phyloP scores from a whole-genome alignment of 83 land plant species.

The Diphasiastrum complanatum region DNA sequence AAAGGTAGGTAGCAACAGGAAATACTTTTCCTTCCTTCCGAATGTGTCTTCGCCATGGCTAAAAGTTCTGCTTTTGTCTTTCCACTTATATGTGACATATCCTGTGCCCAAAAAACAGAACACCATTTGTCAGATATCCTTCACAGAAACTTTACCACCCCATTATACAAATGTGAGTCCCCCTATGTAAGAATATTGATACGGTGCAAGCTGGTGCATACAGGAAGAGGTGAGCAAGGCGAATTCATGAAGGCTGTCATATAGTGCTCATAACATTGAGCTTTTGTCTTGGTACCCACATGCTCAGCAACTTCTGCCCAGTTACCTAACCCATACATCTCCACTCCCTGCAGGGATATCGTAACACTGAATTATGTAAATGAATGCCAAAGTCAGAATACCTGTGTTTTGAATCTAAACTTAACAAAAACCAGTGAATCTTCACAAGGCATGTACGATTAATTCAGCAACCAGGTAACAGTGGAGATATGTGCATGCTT shows the following conservation, averaged over 20 bases:
- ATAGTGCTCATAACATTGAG: slow-evolving; percentile 78
- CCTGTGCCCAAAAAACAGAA: slow-evolving; percentile 42
- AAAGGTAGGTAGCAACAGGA: too few species aligned
- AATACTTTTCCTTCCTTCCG: slow-evolving; percentile 74
- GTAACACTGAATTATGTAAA: neutral
- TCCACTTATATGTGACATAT: slow-evolving; percentile 77
- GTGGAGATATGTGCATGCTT: too few species aligned
- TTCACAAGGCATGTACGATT: too few species aligned
- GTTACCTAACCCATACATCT: slow-evolving; percentile 90
- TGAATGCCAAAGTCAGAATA: neutral
- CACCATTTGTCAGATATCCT: neutral
- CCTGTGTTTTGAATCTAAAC: too few species aligned
- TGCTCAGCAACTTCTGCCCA: slow-evolving; percentile 98
- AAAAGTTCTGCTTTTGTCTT: slow-evolving; percentile 86
- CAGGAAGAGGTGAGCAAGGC: slow-evolving; percentile 84
- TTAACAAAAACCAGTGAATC: too few species aligned
- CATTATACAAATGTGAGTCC: neutral
- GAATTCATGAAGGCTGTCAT: slow-evolving; percentile 69
- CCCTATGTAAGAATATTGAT: neutral
- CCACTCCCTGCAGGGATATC: slow-evolving; percentile 59
- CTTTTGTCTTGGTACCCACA: slow-evolving; percentile 82
- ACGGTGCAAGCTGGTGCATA: slow-evolving; percentile 14
- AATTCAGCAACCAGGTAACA: too few species aligned
- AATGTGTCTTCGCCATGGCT: slow-evolving; percentile 71
- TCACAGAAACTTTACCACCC: slow-evolving; percentile 2